These are phyloP conservation scores for Syncephalastrum sp. DNA, from an alignment of 371 early-diverging fungal species.

Conservation along the genomic window DNA sequence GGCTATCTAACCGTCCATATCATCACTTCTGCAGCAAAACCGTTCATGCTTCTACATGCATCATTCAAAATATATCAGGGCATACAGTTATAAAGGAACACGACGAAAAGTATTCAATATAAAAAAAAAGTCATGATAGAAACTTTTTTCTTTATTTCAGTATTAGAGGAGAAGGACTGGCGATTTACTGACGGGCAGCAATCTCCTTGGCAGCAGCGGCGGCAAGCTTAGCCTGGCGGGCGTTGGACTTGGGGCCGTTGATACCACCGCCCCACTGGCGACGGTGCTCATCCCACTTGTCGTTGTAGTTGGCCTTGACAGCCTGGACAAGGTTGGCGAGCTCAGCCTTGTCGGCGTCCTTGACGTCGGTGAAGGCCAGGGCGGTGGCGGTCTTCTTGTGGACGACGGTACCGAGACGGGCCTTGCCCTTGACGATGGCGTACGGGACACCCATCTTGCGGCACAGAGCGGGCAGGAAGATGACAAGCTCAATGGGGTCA, in stretches of 20 bases:
- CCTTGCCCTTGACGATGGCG: conserved; percentile 98
- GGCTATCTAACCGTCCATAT: too few relatives aligned
- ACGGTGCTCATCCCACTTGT: conserved; percentile 91
- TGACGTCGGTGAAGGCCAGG: conserved; percentile 93
- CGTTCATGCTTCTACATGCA: too few relatives aligned
- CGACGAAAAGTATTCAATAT: neutral
- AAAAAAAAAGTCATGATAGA: neutral
- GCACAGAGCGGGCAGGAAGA: conserved; percentile 99
- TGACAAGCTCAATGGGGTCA: conserved; percentile 99
- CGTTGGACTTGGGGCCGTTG: conserved; percentile 93
- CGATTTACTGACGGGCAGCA: conserved; percentile 51
- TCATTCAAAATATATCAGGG: neutral
- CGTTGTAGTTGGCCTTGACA: conserved; percentile 91
- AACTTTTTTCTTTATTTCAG: conserved; percentile 1
- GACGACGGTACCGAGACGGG: conserved; percentile 97
- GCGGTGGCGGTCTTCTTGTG: conserved; percentile 99
- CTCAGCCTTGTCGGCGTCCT: conserved; percentile 94
- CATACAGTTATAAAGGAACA: too few relatives aligned
- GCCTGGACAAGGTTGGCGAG: conserved; percentile 87
- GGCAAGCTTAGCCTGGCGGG: conserved; percentile 78
- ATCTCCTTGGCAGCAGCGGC: conserved; percentile 69
- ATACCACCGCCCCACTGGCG: conserved; percentile 97
- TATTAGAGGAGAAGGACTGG: neutral
- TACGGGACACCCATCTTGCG: conserved; percentile 99
- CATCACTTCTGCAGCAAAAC: too few relatives aligned